Percentiles rank a stretch among this genome's conserved stretches.
phyloP scores from a whole-genome alignment of 345 rosid genomes.

The Sisymbrium irio region DNA sequence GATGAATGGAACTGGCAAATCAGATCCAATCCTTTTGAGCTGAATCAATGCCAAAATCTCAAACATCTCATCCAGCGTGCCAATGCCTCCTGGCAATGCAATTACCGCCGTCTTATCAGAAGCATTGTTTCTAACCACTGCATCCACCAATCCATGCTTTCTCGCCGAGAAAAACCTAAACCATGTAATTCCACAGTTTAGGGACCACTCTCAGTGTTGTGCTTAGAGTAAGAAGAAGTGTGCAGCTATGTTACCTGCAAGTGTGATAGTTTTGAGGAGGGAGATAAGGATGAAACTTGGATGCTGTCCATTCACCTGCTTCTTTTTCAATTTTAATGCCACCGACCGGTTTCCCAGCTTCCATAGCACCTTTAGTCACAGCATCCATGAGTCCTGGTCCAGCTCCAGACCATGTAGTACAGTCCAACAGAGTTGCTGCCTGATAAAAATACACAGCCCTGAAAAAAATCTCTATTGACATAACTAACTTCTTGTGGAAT shows the following conservation, averaged over 20 bases:
- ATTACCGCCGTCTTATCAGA: slow-evolving; percentile 73
- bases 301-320: slow-evolving; percentile 91
- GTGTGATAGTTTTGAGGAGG: slow-evolving; percentile 72
- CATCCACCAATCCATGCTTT: slow-evolving; percentile 88
- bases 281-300: slow-evolving; percentile 78
- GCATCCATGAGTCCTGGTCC: slow-evolving; percentile 99
- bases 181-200: not conserved
- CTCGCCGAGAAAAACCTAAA: slow-evolving; percentile 92
- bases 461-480: not conserved
- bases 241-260: slow-evolving; percentile 60
- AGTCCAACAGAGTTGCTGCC: slow-evolving; percentile 77
- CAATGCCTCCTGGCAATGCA: slow-evolving; percentile 89
- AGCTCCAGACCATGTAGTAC: slow-evolving; percentile 94
- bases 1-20: slow-evolving; percentile 70
- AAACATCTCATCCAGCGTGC: slow-evolving; percentile 86
- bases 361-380: slow-evolving; percentile 72
- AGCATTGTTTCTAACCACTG: slow-evolving; percentile 52
- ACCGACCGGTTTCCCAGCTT: slow-evolving; percentile 73
- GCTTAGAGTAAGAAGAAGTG: not conserved
- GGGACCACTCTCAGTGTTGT: not conserved
- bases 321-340: slow-evolving; percentile 86
- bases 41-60: slow-evolving; percentile 84
- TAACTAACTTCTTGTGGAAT: not conserved
- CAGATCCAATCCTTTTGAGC: slow-evolving; percentile 75
- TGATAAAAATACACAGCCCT: slow-evolving; percentile 28